phyloP scores from a whole-genome alignment of 768 basidiomycete genomes.

The Xerocomus brunneocitrinus region DNA sequence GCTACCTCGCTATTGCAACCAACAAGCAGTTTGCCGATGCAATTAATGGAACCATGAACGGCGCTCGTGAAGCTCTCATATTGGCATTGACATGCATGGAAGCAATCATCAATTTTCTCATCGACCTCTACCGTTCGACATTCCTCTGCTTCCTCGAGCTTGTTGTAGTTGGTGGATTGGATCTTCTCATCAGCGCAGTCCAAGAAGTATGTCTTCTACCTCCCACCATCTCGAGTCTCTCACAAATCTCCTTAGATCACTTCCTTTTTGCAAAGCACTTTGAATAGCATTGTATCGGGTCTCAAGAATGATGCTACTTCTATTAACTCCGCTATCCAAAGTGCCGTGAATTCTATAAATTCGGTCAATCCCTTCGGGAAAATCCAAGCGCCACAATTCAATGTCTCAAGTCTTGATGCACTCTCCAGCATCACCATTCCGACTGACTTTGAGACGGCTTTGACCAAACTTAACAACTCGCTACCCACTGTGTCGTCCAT shows the following conservation, averaged over 20 bases:
- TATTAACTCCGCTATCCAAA: conserved; percentile 66
- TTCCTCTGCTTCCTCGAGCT: conserved; percentile 93
- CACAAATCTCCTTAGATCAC: conserved; percentile 52
- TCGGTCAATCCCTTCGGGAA: conserved; percentile 69
- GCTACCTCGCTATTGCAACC: conserved; percentile 81
- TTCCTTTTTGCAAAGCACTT: conserved; percentile 54
- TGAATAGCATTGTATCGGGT: conserved; percentile 56
- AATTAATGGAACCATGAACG: conserved; percentile 75
- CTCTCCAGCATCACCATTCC: conserved; percentile 81
- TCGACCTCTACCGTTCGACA: conserved; percentile 89
- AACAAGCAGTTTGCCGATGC: conserved; percentile 76
- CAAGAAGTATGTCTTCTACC: conserved; percentile 56
- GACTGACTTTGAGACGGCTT: conserved; percentile 62
- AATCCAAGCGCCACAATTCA: conserved; percentile 66
- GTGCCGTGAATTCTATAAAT: conserved; percentile 65
- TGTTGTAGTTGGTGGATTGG: conserved; percentile 74
- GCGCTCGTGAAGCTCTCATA: conserved; percentile 67
- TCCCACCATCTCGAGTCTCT: conserved; percentile 2
- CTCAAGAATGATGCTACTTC: conserved; percentile 67
- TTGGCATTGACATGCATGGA: conserved; percentile 82
- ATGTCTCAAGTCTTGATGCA: conserved; percentile 66
- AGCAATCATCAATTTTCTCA: conserved; percentile 83
- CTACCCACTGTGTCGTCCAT: conserved; percentile 76
- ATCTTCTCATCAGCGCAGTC: conserved; percentile 76
- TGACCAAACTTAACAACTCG: conserved; percentile 74